Base-by-base conservation (phyloP, 2,329 filamentous ascomycete genomes). In the Alternaria dauci region DNA sequence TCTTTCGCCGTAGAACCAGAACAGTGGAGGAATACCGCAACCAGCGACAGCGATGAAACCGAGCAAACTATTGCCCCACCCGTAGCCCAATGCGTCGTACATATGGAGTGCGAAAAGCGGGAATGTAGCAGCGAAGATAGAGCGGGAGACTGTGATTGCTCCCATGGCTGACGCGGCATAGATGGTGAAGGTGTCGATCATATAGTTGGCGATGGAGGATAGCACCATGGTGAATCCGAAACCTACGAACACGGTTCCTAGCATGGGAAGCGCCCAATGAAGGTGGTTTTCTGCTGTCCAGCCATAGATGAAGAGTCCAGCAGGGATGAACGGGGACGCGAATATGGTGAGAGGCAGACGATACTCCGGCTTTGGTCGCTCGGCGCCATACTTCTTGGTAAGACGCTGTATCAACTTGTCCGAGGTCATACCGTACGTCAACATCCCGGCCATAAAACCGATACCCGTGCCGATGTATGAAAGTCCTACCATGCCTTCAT, bases 121-220 rank as follows among this genome's bases (percentile, higher is more conserved):
- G 11, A 36, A 2, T 14, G 12, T 14, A 4, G 32, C 32, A 14
- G 11, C 32, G 14, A 36, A 36, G 12, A 14, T 12, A 12, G 32
- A 36, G 32, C 32, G 32, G 4, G 34, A 28, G 14, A 50, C 25
- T 23, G 25, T 16, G 18, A 36, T 50, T 5, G 46, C 46, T 36
- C 28, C 46, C 20, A 50, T n/a, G 0, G 46, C 46, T 8, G 39
- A 44, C 1, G 54, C 54, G 2, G 34, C 44, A 41, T 71, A 75
- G 1, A 63, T 88, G 51, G 88, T 86, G 61, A 75, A 88, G 6
- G 87, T 80, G 70, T 91, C 90, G 62, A 91, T 86, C 12, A 91
- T 83, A 76, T 91, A 91, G 77, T 87, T 89, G 72, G 88, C 83
- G 46, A 88, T 78, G 5, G 82, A 82, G 25, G 74, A 64, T 61